Evolutionary conservation across 2,329 filamentous ascomycete genomes (phyloP), one percentile per base, ranked within the genome.

Genomic region (Incumbomyces lentus): DNA sequence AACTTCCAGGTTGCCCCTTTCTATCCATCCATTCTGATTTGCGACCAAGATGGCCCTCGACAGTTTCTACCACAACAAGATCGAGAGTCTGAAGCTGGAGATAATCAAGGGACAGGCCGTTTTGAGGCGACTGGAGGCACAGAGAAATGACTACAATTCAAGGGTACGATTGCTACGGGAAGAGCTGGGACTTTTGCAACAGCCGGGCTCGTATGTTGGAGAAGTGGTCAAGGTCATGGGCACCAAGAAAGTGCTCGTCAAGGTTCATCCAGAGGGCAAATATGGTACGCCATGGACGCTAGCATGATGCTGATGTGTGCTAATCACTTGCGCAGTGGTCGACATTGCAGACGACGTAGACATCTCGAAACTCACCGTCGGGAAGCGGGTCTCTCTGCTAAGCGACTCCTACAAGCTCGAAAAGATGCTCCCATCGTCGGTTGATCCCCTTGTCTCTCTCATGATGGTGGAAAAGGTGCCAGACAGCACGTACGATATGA

Each of bases 401-500:
- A 95, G 89, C 60, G 92, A 98, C 67, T 90, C 86, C 56, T 98
- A 98, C 77, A 95, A 95, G 70, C 82, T 98, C 60, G 92, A 96
- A 65, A 95, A 95, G 74, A 93, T 96, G 72, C 81, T 98, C 8
- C 92, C 92, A 16, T 96, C 92, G 46, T 98, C 92, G 16, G 92
- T 98, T 63, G 92, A 98, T 63, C 92, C 92, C 32, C 84, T 98
- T 49, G 92, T 98, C 48, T 98, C 92, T 31, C 85, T 98, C 65
- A 98, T 98, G 92, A 98, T 98, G 92, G 92, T 98, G 44, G 92
- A 98, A 66, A 98, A 98, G 76, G 92, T 98, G 13, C 92, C 92
- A 13, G 92, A 98, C 74, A 95, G 88, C 72, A 98, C 92, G 64
- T 98, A 98, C 74, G 92, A 98, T 71, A 98, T 98, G 92, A 98